Percentiles rank a stretch among this genome's conserved stretches.
These are phyloP conservation scores for Phytophthora hibernalis DNA, from an alignment of 352 stramenopile genomes.

Conservation along the genomic window DNA sequence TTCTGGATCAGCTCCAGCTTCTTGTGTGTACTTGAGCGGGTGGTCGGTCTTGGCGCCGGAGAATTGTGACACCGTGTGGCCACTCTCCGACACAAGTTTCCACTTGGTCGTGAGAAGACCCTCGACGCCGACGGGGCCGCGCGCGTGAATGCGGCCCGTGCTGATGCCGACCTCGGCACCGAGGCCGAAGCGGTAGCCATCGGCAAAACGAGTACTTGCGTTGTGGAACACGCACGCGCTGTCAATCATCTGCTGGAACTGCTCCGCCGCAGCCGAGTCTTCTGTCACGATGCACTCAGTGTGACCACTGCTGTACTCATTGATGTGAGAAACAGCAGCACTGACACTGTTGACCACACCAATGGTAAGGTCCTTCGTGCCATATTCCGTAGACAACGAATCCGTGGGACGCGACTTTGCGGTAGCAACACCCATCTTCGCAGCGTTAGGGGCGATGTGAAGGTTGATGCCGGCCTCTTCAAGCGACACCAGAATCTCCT, in stretches of 20 bases:
- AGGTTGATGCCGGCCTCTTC: conserved; percentile 93
- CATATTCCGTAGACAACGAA: conserved; percentile 95
- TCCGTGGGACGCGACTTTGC: conserved; percentile 74
- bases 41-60: conserved; percentile 39
- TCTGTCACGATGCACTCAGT: conserved; percentile 98
- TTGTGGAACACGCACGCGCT: conserved; percentile 99
- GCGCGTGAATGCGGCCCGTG: conserved; percentile 97
- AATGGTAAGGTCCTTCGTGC: conserved; percentile 93
- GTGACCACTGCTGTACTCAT: conserved; percentile 96
- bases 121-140: conserved; percentile 96
- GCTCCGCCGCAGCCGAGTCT: conserved; percentile 73
- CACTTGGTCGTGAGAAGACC: conserved; percentile 98
- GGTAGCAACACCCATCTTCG: conserved; percentile 69
- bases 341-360: conserved; percentile 93
- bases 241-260: conserved; percentile 91
- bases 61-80: conserved; percentile 86
- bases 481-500: conserved; percentile 84
- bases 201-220: conserved; percentile 94
- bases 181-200: conserved; percentile 98
- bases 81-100: conserved; percentile 91
- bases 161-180: conserved; percentile 98
- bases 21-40: conserved; percentile 81
- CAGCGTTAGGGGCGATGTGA: conserved; percentile 91
- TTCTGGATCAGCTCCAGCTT: conserved; percentile 77
- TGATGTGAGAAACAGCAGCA: conserved; percentile 96